A percentile compares a stretch with the other conserved stretches of the same genome.
phyloP scores from a whole-genome alignment of 2,329 filamentous ascomycete genomes.

The Epichloe elymi region DNA sequence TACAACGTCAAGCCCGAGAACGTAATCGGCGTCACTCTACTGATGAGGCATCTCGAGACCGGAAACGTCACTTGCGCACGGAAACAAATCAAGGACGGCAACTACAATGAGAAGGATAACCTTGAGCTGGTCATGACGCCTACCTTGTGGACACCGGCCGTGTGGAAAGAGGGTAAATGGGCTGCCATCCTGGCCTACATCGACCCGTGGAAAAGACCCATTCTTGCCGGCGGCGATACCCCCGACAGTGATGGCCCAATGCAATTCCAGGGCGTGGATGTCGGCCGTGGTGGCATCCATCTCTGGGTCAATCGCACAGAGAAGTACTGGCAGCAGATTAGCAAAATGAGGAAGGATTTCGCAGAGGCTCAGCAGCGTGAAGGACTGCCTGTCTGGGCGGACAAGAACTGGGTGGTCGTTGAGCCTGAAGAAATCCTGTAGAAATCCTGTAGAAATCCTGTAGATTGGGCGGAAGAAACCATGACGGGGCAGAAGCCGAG shows the following conservation, averaged over 20 bases:
- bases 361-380: slow-evolving; percentile 21
- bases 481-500: too few species aligned
- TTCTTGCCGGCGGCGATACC: slow-evolving; percentile 30
- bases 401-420: slow-evolving; percentile 33
- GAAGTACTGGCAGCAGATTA: slow-evolving; percentile 20
- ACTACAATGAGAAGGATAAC: slow-evolving; percentile 22
- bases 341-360: slow-evolving; percentile 23
- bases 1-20: slow-evolving; percentile 31
- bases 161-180: slow-evolving; percentile 31
- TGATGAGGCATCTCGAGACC: slow-evolving; percentile 19
- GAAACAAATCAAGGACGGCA: slow-evolving; percentile 25
- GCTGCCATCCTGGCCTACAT: slow-evolving; percentile 29
- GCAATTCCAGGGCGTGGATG: slow-evolving; percentile 31
- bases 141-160: slow-evolving; percentile 28
- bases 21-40: slow-evolving; percentile 28
- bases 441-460: slow-evolving; percentile 25
- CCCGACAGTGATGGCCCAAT: slow-evolving; percentile 30
- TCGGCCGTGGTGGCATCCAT: slow-evolving; percentile 26
- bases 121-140: slow-evolving; percentile 26
- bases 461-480: slow-evolving; percentile 8
- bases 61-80: slow-evolving; percentile 22
- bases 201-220: slow-evolving; percentile 28
- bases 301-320: slow-evolving; percentile 28
- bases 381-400: slow-evolving; percentile 24
- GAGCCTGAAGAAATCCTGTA: slow-evolving; percentile 25